Base-by-base conservation (phyloP, 768 basidiomycete genomes). In the Podaxis sp. region DNA sequence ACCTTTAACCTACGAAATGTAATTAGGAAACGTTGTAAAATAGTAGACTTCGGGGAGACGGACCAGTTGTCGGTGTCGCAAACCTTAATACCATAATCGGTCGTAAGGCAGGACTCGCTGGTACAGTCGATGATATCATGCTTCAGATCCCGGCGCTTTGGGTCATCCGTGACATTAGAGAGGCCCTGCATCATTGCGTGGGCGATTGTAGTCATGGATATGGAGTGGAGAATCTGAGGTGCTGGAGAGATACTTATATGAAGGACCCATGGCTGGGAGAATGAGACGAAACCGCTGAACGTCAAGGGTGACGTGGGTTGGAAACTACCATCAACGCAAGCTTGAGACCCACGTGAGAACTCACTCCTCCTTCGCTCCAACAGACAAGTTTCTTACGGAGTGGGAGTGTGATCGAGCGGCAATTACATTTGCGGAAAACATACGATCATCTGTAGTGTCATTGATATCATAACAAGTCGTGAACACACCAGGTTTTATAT, bases 51-150 rank as follows among this genome's bases (percentile, higher is more conserved):
- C 48, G n/a, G 15, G 17, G 36, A 2, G 63, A 70, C 76, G 4
- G 51, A 86, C 89, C 88, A 90, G 64, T 84, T 85, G 70, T 90
- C 87, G 0, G 88, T 87, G 66, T 90, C 79, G 0, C 82, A 74
- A 15, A 88, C 71, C 58, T 79, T 80, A 33, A 83, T 80, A 22
- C 88, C 89, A 67, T 83, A 79, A 66, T 89, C 87, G 11, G 86
- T 89, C 0, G 87, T 90, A 64, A 88, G 63, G 19, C 69, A 71
- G 2, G 74, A 73, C 17, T 63, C 46, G 15, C 65, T 33, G 4
- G 69, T 63, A 22, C 73, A 69, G 22, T 78, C 73, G 24, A 79
- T 64, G 5, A 71, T 76, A 63, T 78, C 70, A 13, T 65, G 64
- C 22, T 72, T 57, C 44, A 82, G 54, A 60, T 80, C 78, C 1